A percentile compares a stretch with the other conserved stretches of the same genome.
phyloP scores from a whole-genome alignment of 129 eudicot genomes.

The Escallonia rubra region DNA sequence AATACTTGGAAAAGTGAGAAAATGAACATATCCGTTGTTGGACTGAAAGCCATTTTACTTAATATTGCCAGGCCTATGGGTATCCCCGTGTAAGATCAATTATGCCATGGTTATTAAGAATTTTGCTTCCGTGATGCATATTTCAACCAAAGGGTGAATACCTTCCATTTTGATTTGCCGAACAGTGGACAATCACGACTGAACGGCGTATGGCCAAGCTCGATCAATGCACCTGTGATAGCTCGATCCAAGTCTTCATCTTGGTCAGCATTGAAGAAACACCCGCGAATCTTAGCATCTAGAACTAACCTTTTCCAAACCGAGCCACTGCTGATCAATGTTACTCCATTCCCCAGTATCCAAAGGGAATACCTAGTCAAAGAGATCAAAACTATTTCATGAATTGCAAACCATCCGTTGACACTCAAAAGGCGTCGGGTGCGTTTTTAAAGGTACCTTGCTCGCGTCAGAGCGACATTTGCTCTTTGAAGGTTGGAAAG shows the following conservation, averaged over 20 bases:
- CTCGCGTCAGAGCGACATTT: constrained; percentile 75
- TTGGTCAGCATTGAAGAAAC: constrained; percentile 40
- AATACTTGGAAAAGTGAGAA: not conserved
- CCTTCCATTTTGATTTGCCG: constrained; percentile 54
- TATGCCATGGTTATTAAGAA: not conserved
- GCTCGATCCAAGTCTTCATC: constrained; percentile 43
- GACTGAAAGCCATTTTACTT: not conserved
- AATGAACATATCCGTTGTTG: not conserved
- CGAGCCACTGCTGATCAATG: constrained; percentile 46
- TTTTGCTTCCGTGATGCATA: not conserved
- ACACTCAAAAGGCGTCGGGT: too few relatives aligned
- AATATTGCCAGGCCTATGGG: too few relatives aligned
- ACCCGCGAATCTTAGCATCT: constrained; percentile 57
- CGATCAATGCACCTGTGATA: constrained; percentile 26
- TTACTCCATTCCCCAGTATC: constrained; percentile 60
- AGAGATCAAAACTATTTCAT: not conserved
- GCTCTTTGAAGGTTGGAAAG: constrained; percentile 42
- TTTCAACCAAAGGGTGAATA: not conserved
- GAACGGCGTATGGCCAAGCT: constrained; percentile 18
- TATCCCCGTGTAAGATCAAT: not conserved
- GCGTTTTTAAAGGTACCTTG: constrained; percentile 31
- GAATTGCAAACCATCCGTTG: not conserved
- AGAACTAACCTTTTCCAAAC: constrained; percentile 51
- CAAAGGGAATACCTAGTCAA: constrained; percentile 49
- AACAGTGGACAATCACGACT: constrained; percentile 21